A percentile compares a stretch with the other conserved stretches of the same genome.
Evolutionary conservation across 768 basidiomycete species (phyloP).

Genomic region (Amanita jacksonii): DNA sequence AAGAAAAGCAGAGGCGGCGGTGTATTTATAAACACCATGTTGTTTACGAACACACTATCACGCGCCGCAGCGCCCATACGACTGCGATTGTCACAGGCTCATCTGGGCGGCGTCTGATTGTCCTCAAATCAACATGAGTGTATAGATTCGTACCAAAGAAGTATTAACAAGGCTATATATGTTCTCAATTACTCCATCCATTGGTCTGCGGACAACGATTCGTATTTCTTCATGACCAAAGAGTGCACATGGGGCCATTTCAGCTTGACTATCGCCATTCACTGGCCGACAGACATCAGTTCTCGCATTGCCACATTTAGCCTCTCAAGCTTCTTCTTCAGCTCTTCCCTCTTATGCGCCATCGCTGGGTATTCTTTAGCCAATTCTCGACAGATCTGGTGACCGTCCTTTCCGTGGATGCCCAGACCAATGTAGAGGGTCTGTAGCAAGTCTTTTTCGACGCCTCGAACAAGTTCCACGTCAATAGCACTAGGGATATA

Average conservation of each 20-base stretch:
- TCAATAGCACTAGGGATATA: conserved; percentile 49
- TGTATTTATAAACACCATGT: no score
- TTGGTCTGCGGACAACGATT: no score
- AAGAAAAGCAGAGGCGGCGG: no score
- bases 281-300: not conserved
- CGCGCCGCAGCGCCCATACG: no score
- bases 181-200: no score
- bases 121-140: no score
- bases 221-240: not conserved
- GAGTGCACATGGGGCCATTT: no score
- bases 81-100: no score
- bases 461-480: conserved; percentile 42
- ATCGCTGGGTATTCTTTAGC: conserved; percentile 41
- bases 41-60: no score
- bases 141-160: no score
- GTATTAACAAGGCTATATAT: no score
- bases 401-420: conserved; percentile 38
- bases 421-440: conserved; percentile 40
- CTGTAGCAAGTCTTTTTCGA: conserved; percentile 35
- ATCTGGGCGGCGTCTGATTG: no score
- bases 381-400: conserved; percentile 38
- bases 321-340: conserved; percentile 42
- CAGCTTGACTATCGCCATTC: not conserved
- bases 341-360: conserved; percentile 35
- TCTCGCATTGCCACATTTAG: conserved; percentile 18